phyloP scores from a whole-genome alignment of 768 basidiomycete species.

The Pholiota molesta region DNA sequence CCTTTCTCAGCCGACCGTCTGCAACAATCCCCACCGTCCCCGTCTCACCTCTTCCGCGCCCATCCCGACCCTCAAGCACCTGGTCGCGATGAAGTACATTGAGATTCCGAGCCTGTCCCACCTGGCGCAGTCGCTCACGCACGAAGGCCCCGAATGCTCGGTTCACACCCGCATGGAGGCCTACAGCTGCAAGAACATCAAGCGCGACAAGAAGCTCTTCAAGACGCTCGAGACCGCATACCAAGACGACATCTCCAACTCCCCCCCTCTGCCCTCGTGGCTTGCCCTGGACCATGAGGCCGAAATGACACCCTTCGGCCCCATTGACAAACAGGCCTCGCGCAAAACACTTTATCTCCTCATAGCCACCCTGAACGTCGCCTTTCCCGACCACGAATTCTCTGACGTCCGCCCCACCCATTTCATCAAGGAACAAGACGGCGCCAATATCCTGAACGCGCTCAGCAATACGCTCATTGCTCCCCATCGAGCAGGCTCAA shows the following conservation, averaged over 20 bases:
- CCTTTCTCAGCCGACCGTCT: slow-evolving; percentile 6
- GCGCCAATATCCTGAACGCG: slow-evolving; percentile 78
- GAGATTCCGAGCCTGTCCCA: slow-evolving; percentile 79
- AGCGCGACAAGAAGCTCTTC: slow-evolving; percentile 96
- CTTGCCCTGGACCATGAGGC: slow-evolving; percentile 70
- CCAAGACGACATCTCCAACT: slow-evolving; percentile 76
- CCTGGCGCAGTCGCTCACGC: slow-evolving; percentile 78
- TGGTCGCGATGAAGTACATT: slow-evolving; percentile 79
- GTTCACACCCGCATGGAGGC: slow-evolving; percentile 95
- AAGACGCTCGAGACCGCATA: slow-evolving; percentile 89
- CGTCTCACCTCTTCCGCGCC: neutral
- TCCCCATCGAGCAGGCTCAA: slow-evolving; percentile 66
- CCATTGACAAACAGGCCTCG: slow-evolving; percentile 81
- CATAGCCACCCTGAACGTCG: slow-evolving; percentile 95
- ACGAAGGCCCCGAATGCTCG: slow-evolving; percentile 85
- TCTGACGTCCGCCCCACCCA: slow-evolving; percentile 88
- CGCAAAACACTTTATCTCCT: slow-evolving; percentile 95
- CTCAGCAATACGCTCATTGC: slow-evolving; percentile 83
- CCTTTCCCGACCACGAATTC: slow-evolving; percentile 98
- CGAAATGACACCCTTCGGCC: slow-evolving; percentile 88
- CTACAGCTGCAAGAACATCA: slow-evolving; percentile 97
- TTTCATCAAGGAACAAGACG: slow-evolving; percentile 85
- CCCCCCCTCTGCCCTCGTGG: slow-evolving; percentile 84
- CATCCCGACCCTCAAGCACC: slow-evolving; percentile 4
- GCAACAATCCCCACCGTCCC: neutral